A percentile compares a stretch with the other conserved stretches of the same genome.
These are phyloP conservation scores for Corchorus capsularis DNA, from an alignment of 345 rosid genomes.

Conservation along the genomic window DNA sequence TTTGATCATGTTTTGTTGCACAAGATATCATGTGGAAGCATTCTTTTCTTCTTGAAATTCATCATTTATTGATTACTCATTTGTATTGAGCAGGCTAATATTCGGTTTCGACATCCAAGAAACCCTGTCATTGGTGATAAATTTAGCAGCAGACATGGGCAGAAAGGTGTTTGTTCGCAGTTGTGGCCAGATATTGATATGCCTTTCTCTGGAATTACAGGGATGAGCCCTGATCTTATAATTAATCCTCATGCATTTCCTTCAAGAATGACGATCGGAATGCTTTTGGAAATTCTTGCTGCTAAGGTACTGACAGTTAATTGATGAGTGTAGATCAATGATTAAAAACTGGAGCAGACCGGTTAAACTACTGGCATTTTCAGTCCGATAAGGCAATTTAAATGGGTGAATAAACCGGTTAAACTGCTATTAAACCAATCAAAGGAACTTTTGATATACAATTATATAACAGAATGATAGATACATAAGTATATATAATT, in stretches of 20 bases:
- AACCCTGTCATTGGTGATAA: conserved; percentile 95
- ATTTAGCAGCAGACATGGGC: conserved; percentile 98
- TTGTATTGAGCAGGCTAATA: conserved; percentile 58
- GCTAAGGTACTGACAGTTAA: conserved; percentile 67
- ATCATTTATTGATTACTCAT: background rate
- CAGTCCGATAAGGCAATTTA: too few species aligned
- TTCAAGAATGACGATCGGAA: conserved; percentile 96
- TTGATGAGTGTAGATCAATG: background rate
- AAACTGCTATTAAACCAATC: too few species aligned
- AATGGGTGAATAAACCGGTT: too few species aligned
- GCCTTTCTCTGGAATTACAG: conserved; percentile 96
- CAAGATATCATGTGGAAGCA: background rate
- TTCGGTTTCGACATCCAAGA: conserved; percentile 89
- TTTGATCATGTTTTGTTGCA: background rate
- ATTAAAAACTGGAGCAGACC: too few species aligned
- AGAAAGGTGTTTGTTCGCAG: conserved; percentile 98
- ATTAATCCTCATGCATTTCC: conserved; percentile 99
- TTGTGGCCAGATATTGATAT: conserved; percentile 95
- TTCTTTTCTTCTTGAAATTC: background rate
- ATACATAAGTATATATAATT: too few species aligned
- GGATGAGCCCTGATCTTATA: conserved; percentile 98
- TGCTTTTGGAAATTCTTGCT: conserved; percentile 96
- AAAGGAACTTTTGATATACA: too few species aligned
- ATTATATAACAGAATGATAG: too few species aligned
- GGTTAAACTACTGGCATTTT: too few species aligned